Evolutionary conservation across 371 early-diverging fungal genomes (phyloP), one percentile per base, ranked within the genome.

Genomic region (Circinella umbellata): DNA sequence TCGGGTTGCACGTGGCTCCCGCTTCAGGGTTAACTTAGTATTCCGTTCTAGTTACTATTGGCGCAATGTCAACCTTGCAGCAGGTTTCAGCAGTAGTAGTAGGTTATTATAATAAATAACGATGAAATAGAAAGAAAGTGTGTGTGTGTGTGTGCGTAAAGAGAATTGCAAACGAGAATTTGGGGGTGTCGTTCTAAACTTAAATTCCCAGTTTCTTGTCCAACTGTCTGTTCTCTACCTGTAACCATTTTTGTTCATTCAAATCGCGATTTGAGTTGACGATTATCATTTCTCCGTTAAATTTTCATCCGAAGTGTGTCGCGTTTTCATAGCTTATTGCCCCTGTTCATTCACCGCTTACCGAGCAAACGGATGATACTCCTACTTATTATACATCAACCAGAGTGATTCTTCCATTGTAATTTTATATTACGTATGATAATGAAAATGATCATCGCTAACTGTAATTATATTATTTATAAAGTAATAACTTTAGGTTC

Each of bases 1-100:
- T 42, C 34, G 17, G 20, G 63, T 63, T 63, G 47, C 46, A 57
- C 57, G 57, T 57, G 57, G 57, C 57, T 57, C 57, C 27, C 57
- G 2, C 27, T 7, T 27, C 34, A 27, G 57, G 18, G 27, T n/a
- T 34, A 17, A n/a, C 51, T 51, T 51, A 11, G 53, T 8, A 15
- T 53, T 53, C 53, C 57, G 27, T n/a, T 13, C 35, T 57, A 57
- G 57, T 27, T 34, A 15, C 18, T 47, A 63, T 63, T 63, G 63
- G 63, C 63, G 42, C 42, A 42, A 0, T 14, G 47, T 46, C 63
- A 63, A 63, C 9, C 47, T 63, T 17, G 47, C 63, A 48, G 17
- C 62, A 62, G 13, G 62, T 39, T 62, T 54, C 8, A 10, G n/a
- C 54, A 54, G 27, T 27, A 27, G 2, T 27, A 27, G 27, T 27